Evolutionary conservation across 768 basidiomycete genomes (phyloP), one percentile per base, ranked within the genome.

Genomic region (Cystobasidium tubakii): DNA sequence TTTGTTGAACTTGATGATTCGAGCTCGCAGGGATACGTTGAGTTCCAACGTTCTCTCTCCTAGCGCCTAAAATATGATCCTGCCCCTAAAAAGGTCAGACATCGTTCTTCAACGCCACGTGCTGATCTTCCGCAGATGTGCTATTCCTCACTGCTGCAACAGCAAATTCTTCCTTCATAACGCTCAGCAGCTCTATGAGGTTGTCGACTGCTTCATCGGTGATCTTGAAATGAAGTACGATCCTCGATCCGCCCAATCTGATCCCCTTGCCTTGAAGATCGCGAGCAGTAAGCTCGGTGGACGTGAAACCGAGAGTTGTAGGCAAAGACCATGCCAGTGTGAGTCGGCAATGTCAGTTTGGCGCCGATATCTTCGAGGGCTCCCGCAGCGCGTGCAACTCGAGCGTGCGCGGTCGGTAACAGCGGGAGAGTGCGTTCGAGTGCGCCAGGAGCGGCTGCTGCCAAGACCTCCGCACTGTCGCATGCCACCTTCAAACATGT

Each of bases 401-500:
- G 86, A 0, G 82, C 83, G 79, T 98, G 95, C 0, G 92, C 92
- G 1, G 81, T 83, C 12, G 85, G 83, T 44, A 98, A 84, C 69
- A 86, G 85, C 0, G 90, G 86, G 80, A 95, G 89, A 81, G 93
- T 89, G 82, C 92, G 82, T 7, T 89, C 88, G 69, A 97, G 83
- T 12, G 91, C 91, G 79, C 90, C 93, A n/a, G 91, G 89, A 1
- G 90, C 91, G 7, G 87, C 87, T 12, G 88, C 92, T 7, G 89
- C 87, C n/a, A 53, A 96, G 84, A 44, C 89, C 83, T 64, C 95
- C 94, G 19, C 88, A 91, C 83, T 99, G 95, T 33, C 95, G 86
- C 87, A 97, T 91, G 50, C 92, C 92, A n/a, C 67, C 74, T 34
- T 96, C 95, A 77, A 97, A 93, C 27, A 92, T 84, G 83, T 98